Evolutionary conservation across 2,329 filamentous ascomycete genomes (phyloP).

Genomic region (Calcarisporium arbuscula): DNA sequence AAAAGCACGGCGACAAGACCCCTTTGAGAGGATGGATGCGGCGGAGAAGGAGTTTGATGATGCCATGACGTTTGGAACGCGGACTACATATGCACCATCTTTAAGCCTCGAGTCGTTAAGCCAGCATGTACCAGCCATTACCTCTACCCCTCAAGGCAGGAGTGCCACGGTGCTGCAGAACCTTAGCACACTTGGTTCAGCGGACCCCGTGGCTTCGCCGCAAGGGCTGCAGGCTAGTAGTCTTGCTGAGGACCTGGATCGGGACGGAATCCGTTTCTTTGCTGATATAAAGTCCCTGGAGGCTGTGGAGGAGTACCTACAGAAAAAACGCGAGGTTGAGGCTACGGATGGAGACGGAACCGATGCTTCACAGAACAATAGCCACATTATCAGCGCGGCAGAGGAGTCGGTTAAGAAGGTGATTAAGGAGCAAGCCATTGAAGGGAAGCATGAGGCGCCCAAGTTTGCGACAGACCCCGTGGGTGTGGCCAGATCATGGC

Average conservation of each 20-base stretch:
- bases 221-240: constrained; percentile 21
- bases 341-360: constrained; percentile 12
- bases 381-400: constrained; percentile 23
- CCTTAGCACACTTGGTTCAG: constrained; percentile 28
- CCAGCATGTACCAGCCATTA: constrained; percentile 22
- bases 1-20: constrained; percentile 15
- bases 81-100: constrained; percentile 24
- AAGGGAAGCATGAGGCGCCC: constrained; percentile 30
- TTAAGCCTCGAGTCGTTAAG: constrained; percentile 25
- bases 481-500: constrained; percentile 28
- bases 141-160: constrained; percentile 20
- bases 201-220: constrained; percentile 25
- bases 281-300: constrained; percentile 21
- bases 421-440: constrained; percentile 25
- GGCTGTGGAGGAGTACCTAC: constrained; percentile 23
- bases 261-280: constrained; percentile 23
- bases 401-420: constrained; percentile 27
- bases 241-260: constrained; percentile 24
- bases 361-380: constrained; percentile 3
- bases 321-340: constrained; percentile 16
- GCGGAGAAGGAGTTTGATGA: constrained; percentile 28
- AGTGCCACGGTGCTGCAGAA: constrained; percentile 28
- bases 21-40: constrained; percentile 21
- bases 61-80: constrained; percentile 27
- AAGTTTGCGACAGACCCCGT: constrained; percentile 25